phyloP scores from a whole-genome alignment of 1,284 basidiomycete genomes.

The Trichosporon faecale region DNA sequence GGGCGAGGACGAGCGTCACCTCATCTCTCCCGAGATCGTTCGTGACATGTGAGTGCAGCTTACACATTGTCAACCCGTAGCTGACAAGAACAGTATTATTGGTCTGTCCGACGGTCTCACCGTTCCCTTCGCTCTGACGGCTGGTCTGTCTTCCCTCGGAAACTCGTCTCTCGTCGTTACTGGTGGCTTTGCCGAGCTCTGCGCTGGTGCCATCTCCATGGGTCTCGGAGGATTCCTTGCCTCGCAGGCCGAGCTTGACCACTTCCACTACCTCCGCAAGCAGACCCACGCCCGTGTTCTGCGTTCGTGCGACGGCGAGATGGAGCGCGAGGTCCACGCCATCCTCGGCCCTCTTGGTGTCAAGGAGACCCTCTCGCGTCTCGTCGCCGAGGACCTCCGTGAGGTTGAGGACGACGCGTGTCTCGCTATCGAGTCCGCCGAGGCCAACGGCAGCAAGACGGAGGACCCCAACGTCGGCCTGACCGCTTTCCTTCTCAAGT shows the following conservation, averaged over 20 bases:
- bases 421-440: slow-evolving; percentile 22
- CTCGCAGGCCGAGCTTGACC: slow-evolving; percentile 91
- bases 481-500: slow-evolving; percentile 87
- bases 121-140: slow-evolving; percentile 82
- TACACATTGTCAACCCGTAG: neutral
- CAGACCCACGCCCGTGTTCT: slow-evolving; percentile 76
- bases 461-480: slow-evolving; percentile 62
- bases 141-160: slow-evolving; percentile 82
- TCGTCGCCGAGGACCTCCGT: slow-evolving; percentile 71
- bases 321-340: slow-evolving; percentile 88
- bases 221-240: slow-evolving; percentile 96
- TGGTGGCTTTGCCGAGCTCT: slow-evolving; percentile 85
- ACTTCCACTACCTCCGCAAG: slow-evolving; percentile 76
- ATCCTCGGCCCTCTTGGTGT: slow-evolving; percentile 86
- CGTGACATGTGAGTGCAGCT: slow-evolving; percentile 49
- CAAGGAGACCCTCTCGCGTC: slow-evolving; percentile 71
- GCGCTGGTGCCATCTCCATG: slow-evolving; percentile 92
- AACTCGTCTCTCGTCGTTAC: slow-evolving; percentile 83
- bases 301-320: slow-evolving; percentile 84
- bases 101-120: slow-evolving; percentile 95
- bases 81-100: slow-evolving; percentile 65
- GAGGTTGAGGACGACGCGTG: slow-evolving; percentile 59
- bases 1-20: slow-evolving; percentile 52
- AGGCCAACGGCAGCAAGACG: slow-evolving; percentile 58
- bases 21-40: slow-evolving; percentile 53